Evolutionary conservation across 164 flowering plant genomes (phyloP).

Genomic region (Kalanchoe fedtschenkoi): DNA sequence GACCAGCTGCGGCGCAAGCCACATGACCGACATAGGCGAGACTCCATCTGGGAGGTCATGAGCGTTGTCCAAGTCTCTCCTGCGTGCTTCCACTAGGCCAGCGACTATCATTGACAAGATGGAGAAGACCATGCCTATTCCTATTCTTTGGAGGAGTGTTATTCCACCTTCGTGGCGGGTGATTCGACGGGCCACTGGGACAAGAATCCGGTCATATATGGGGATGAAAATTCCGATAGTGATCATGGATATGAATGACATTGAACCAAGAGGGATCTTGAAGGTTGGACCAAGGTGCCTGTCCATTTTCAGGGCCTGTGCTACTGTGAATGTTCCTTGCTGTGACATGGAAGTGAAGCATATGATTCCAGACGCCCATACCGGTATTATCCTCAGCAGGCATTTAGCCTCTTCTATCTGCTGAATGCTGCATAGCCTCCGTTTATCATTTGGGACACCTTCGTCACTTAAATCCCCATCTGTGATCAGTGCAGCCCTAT

Average conservation of each 20-base stretch:
- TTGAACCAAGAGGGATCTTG: slow-evolving; percentile 53
- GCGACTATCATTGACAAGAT: slow-evolving; percentile 51
- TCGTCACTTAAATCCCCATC: slow-evolving; percentile 31
- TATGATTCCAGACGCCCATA: slow-evolving; percentile 57
- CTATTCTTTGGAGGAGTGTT: slow-evolving; percentile 59
- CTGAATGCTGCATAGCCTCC: slow-evolving; percentile 54
- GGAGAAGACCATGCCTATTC: slow-evolving; percentile 52
- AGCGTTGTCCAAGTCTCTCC: slow-evolving; percentile 28
- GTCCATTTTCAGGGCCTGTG: slow-evolving; percentile 64
- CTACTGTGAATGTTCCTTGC: slow-evolving; percentile 53
- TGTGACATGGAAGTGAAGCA: slow-evolving; percentile 40
- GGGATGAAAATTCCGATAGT: slow-evolving; percentile 46
- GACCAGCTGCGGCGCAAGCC: slow-evolving; percentile 72
- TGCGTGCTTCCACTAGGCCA: slow-evolving; percentile 32
- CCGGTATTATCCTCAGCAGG: slow-evolving; percentile 35
- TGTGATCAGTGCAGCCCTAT: slow-evolving; percentile 33
- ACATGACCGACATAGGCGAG: slow-evolving; percentile 25
- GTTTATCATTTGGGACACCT: slow-evolving; percentile 21
- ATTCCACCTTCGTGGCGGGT: slow-evolving; percentile 53
- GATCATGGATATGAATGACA: slow-evolving; percentile 39
- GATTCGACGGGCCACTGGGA: slow-evolving; percentile 35
- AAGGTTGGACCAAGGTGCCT: slow-evolving; percentile 51
- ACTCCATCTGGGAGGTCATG: neutral
- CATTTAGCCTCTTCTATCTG: slow-evolving; percentile 58
- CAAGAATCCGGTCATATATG: slow-evolving; percentile 46